Evolutionary conservation across 2,329 filamentous ascomycete species (phyloP).

Genomic region (Phialocephala subalpina): DNA sequence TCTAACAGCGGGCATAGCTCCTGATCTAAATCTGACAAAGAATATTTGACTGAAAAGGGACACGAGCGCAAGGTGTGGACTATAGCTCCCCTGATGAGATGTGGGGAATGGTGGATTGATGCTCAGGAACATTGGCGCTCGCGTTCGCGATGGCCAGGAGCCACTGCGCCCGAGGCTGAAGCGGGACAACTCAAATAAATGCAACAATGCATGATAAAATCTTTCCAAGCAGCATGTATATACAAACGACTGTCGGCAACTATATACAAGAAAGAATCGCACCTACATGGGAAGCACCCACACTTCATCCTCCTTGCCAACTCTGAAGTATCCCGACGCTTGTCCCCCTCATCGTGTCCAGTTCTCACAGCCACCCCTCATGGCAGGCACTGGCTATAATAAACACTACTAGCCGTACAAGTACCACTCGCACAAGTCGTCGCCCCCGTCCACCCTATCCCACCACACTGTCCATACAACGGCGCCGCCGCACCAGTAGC

Average conservation of each 20-base stretch:
- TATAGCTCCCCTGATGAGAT: background rate
- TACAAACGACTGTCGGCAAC: background rate
- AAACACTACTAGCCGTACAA: slow-evolving; percentile 23
- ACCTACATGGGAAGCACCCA: background rate
- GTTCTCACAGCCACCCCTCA: background rate
- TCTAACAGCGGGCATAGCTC: background rate
- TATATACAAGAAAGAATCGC: background rate
- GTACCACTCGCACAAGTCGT: slow-evolving; percentile 27
- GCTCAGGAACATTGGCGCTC: too few species aligned
- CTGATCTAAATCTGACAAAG: background rate
- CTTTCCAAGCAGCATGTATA: background rate
- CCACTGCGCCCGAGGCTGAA: too few species aligned
- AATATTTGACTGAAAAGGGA: background rate
- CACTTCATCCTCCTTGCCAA: background rate
- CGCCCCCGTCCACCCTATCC: slow-evolving; percentile 23
- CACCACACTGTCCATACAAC: slow-evolving; percentile 20
- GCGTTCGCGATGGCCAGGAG: too few species aligned
- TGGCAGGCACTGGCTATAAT: slow-evolving; percentile 19
- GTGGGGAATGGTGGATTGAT: too few species aligned
- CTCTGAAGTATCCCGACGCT: background rate
- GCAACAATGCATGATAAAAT: background rate
- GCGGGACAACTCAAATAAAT: too few species aligned
- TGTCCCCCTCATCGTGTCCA: too few species aligned
- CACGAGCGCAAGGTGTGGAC: background rate
- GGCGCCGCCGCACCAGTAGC: background rate